Base-by-base conservation (phyloP, 768 basidiomycete species). In the Lactarius tabidus region DNA sequence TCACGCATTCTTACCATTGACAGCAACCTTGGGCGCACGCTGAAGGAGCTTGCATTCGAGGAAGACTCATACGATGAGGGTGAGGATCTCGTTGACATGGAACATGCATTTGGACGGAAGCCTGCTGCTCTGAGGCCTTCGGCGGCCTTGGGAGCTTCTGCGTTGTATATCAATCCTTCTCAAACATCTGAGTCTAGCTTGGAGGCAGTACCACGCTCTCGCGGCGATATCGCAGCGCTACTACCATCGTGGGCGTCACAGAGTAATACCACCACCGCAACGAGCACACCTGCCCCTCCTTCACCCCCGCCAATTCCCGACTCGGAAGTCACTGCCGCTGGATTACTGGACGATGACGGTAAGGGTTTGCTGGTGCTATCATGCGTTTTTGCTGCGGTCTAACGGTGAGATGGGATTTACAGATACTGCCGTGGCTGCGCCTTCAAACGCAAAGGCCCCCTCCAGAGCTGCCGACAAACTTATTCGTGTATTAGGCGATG, bases 1-100 rank as follows among this genome's bases (percentile, higher is more conserved):
- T 90, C 89, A 18, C 85, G 88, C 18, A 74, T 88, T 53, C 89
- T 88, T 70, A 78, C 81, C 72, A 82, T 84, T 70, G 82, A 82
- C 69, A 80, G 77, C 64, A 81, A 80, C 62, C 77, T 83, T 38
- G 58, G 67, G 70, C 60, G 78, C 77, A 35, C 77, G 54, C 45
- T 70, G 45, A 60, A 55, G 18, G 67, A 77, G 71, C 77, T 77
- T 26, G 76, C 75, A 33, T 71, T 74, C 73, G 68, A 77, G 35
- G 58, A 71, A 62, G 73, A 68, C 15, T 53, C 68, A 57, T 75
- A 79, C 39, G 78, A 81, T 60, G 80, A 81, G 65, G 74, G 73
- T 28, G 79, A 80, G 64, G 87, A 87, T 62, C 75, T 88, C 55
- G 81, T 88, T 39, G 86, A 84, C 64, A 79, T 88, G 59, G 85